A percentile compares a stretch with the other conserved stretches of the same genome.
phyloP scores from a whole-genome alignment of 1,284 basidiomycete genomes.

The Neolentinus lepideus region DNA sequence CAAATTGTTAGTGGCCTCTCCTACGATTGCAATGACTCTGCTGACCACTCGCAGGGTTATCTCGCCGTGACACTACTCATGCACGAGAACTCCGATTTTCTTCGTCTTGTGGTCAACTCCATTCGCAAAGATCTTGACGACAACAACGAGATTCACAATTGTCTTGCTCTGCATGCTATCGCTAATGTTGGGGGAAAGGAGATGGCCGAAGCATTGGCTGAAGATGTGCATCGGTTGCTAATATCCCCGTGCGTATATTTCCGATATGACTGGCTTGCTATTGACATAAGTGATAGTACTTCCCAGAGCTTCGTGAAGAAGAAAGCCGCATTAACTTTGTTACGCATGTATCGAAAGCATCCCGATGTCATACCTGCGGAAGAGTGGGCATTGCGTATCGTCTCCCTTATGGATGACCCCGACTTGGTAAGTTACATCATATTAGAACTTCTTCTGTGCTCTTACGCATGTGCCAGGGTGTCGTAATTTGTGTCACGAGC shows the following conservation, averaged over 20 bases:
- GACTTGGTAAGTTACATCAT: slow-evolving; percentile 56
- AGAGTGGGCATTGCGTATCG: slow-evolving; percentile 94
- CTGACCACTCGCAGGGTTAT: slow-evolving; percentile 65
- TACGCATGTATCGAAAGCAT: slow-evolving; percentile 93
- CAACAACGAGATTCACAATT: slow-evolving; percentile 93
- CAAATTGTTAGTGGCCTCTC: slow-evolving; percentile 74
- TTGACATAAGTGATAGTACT: slow-evolving; percentile 47
- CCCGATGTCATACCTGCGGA: slow-evolving; percentile 88
- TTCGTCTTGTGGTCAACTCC: slow-evolving; percentile 94
- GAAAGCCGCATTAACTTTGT: slow-evolving; percentile 92
- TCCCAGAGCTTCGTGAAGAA: slow-evolving; percentile 96
- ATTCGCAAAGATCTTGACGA: slow-evolving; percentile 97
- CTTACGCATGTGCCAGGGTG: slow-evolving; percentile 50
- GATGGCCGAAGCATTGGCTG: slow-evolving; percentile 93
- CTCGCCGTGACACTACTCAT: slow-evolving; percentile 94
- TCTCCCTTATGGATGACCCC: slow-evolving; percentile 91
- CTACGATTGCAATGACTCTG: background rate
- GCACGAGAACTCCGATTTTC: slow-evolving; percentile 98
- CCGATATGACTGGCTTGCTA: background rate
- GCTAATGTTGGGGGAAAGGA: slow-evolving; percentile 97
- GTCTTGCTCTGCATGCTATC: slow-evolving; percentile 95
- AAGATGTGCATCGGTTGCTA: slow-evolving; percentile 90
- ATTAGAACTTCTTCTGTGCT: background rate
- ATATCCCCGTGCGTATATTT: slow-evolving; percentile 80
- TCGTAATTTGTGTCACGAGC: slow-evolving; percentile 90